These are phyloP conservation scores for Malus hybrid DNA, from an alignment of 331 rosid species.

Conservation along the genomic window DNA sequence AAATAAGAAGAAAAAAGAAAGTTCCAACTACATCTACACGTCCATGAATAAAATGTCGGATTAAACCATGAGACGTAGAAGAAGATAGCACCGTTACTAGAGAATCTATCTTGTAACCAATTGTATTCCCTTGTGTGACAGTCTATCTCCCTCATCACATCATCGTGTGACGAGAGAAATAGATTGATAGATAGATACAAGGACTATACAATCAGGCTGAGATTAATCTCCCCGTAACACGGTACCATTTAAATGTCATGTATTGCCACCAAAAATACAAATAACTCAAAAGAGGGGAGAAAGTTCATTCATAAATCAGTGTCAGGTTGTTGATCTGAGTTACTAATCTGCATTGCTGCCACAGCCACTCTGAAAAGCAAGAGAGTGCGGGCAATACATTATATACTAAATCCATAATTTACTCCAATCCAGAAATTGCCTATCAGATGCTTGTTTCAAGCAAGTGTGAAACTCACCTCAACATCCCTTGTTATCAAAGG, in stretches of 20 bases:
- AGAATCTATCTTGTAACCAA: background rate
- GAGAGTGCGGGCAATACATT: slow-evolving; percentile 10
- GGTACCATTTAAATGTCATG: background rate
- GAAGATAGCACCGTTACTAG: no score
- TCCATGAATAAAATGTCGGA: no score
- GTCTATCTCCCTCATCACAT: no score
- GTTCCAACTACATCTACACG: no score
- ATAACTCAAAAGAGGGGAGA: background rate
- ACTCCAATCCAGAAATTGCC: slow-evolving; percentile 5
- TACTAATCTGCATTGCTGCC: slow-evolving; percentile 9
- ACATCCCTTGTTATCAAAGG: background rate
- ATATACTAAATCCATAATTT: background rate
- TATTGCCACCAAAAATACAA: background rate
- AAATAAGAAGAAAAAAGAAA: no score
- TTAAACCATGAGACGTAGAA: no score
- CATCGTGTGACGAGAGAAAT: background rate
- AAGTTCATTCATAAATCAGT: background rate
- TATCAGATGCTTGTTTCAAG: slow-evolving; percentile 1
- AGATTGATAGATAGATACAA: no score
- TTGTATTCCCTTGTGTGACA: background rate
- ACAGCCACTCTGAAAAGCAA: background rate
- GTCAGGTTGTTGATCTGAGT: background rate
- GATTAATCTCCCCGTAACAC: background rate
- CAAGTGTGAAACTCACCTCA: background rate
- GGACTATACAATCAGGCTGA: background rate